phyloP scores from a whole-genome alignment of 176 grass and related monocot species.

The Aegilops tauschii region DNA sequence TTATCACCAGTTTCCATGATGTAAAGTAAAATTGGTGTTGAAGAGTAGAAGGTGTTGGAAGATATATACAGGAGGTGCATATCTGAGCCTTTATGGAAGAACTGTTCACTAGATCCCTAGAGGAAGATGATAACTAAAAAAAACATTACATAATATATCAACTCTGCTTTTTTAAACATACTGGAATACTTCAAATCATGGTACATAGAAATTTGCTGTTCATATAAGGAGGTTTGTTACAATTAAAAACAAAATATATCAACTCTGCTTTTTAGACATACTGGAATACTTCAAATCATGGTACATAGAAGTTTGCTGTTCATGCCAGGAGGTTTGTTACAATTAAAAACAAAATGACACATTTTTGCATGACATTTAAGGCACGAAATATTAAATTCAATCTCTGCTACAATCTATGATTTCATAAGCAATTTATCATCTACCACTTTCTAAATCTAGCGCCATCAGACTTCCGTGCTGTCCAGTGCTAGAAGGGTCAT shows the following conservation, averaged over 20 bases:
- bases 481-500: conserved; percentile 15
- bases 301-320: neutral
- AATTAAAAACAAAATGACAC: neutral
- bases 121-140: neutral
- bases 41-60: neutral
- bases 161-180: neutral
- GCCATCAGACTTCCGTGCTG: neutral
- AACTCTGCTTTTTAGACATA: neutral
- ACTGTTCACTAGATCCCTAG: neutral
- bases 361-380: conserved; percentile 7
- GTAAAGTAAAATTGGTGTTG: neutral
- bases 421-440: conserved; percentile 18
- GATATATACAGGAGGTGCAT: neutral
- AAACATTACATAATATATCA: neutral
- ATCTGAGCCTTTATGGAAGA: neutral
- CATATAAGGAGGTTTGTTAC: neutral
- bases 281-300: neutral
- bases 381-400: neutral
- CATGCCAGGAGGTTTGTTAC: neutral
- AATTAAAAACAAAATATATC: neutral
- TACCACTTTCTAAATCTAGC: conserved; percentile 33
- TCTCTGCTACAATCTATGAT: neutral
- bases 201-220: neutral
- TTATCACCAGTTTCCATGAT: neutral
- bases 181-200: conserved; percentile 3